A percentile compares a stretch with the other conserved stretches of the same genome.
Conservation (phyloP, 2,329 filamentous ascomycete genomes). For the Zasmidium angulare region DNA sequence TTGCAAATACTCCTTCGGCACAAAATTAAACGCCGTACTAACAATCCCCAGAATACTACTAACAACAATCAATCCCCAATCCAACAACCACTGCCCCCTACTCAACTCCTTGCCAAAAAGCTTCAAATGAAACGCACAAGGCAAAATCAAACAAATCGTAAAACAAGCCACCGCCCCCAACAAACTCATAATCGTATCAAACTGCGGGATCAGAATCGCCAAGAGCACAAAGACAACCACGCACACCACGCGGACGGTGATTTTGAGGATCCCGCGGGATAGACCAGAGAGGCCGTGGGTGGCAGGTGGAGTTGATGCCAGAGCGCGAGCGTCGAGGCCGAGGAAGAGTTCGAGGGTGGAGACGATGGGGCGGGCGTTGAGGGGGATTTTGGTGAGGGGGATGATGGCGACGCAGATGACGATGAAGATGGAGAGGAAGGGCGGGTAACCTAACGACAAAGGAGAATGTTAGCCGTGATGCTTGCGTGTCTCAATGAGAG, state of each 20-base stretch:
- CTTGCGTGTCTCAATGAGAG: too few relatives aligned
- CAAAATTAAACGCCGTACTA: constrained; percentile 83
- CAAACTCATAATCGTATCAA: constrained; percentile 88
- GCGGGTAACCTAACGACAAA: constrained; percentile 78
- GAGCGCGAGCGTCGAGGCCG: constrained; percentile 64
- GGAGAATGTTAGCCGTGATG: too few relatives aligned
- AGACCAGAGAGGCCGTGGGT: constrained; percentile 56
- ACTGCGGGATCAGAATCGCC: constrained; percentile 71
- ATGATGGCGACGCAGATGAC: constrained; percentile 88
- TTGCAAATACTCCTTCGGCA: constrained; percentile 77
- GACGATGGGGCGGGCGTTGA: constrained; percentile 75
- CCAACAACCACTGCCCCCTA: constrained; percentile 61
- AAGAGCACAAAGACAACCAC: constrained; percentile 74
- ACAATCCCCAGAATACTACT: constrained; percentile 70
- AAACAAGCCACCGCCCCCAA: constrained; percentile 90
- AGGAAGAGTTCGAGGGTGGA: constrained; percentile 78
- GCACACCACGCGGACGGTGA: constrained; percentile 63
- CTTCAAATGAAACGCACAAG: constrained; percentile 84
- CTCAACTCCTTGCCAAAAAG: constrained; percentile 76
- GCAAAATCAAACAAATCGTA: constrained; percentile 89
- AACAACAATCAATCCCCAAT: constrained; percentile 67
- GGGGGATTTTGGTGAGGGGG: constrained; percentile 81
- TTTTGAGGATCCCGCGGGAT: constrained; percentile 59
- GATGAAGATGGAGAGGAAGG: constrained; percentile 71
- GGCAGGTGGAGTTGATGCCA: constrained; percentile 52